These are phyloP conservation scores for Carnegiea gigantea DNA, from an alignment of 179 eudicot genomes.

Conservation along the genomic window DNA sequence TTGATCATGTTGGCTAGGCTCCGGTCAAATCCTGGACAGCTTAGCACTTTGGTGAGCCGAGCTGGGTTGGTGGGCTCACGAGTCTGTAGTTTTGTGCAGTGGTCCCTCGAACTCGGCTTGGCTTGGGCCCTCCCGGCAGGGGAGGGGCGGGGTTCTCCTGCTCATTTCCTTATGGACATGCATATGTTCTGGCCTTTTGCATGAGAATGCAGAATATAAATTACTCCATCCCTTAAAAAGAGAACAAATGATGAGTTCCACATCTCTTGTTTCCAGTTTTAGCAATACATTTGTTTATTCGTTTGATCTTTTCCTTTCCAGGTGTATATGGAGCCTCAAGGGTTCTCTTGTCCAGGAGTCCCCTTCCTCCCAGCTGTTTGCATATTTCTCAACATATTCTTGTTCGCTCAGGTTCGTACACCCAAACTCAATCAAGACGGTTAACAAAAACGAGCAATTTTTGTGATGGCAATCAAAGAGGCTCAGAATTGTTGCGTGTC, in stretches of 20 bases:
- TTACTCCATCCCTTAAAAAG: background rate
- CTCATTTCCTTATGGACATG: background rate
- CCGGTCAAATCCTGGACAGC: background rate
- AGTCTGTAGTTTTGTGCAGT: background rate
- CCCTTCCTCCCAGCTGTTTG: constrained; percentile 83
- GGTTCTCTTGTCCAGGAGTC: constrained; percentile 90
- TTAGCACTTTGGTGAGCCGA: background rate
- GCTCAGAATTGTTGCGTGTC: background rate
- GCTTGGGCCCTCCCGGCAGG: background rate
- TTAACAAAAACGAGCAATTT: background rate
- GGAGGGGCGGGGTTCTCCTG: background rate
- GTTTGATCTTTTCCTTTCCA: constrained; percentile 26
- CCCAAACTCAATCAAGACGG: background rate
- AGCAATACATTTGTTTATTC: background rate
- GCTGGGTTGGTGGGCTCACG: background rate
- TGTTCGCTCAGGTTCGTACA: constrained; percentile 80
- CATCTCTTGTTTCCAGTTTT: background rate
- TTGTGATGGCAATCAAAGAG: background rate
- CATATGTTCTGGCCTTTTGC: background rate
- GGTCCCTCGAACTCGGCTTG: background rate
- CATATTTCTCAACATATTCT: constrained; percentile 85
- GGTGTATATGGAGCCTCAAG: constrained; percentile 55
- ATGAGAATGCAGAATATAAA: background rate
- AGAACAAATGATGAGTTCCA: background rate
- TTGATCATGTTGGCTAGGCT: background rate